Evolutionary conservation across 257 asterid species (phyloP), one percentile per base, ranked within the genome.

Genomic region (Solanum dulcamara): DNA sequence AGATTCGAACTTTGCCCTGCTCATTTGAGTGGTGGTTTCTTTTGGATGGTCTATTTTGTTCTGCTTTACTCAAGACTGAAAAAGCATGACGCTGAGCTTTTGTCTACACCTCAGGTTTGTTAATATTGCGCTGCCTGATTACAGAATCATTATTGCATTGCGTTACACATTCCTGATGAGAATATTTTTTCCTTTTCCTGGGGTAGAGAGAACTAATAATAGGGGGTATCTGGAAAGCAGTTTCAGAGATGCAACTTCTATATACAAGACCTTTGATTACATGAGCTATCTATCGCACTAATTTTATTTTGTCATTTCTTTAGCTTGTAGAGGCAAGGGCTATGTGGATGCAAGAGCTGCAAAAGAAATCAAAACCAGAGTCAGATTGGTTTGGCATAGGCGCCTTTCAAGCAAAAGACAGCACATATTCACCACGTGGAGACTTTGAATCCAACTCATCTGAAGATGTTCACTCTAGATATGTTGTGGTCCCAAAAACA

Each of bases 1-100:
- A 92, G 99, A 93, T 89, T 87, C 87, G 99, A 95, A 91, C 96
- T 97, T 85, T 97, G 97, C 88, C 99, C 99, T 62, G 95, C 89
- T 62, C 99, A 95, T 90, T 90, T 97, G 95, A 94, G 93, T 40
- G 94, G 90, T 85, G 94, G 96, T 81, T 95, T 92, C 93, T 97
- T 97, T 90, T 97, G 99, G 99, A 94, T 94, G 97, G 99, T 97
- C 87, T 97, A 97, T 85, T 97, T 97, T 74, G 98, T 97, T 89
- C 97, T 97, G 86, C 91, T 97, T 85, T 93, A 94, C 89, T 93
- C 99, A 22, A 92, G 99, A 87, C 90, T 97, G 85, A 91, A 86
- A 87, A 97, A 94, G 87, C 94, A 88, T 32, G 98, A 95, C 40
- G 93, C 91, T 66, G 97, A 90, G 83, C 87, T 88, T 83, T 91